phyloP scores from a whole-genome alignment of 768 basidiomycete genomes.

The Tricholoma terreum region DNA sequence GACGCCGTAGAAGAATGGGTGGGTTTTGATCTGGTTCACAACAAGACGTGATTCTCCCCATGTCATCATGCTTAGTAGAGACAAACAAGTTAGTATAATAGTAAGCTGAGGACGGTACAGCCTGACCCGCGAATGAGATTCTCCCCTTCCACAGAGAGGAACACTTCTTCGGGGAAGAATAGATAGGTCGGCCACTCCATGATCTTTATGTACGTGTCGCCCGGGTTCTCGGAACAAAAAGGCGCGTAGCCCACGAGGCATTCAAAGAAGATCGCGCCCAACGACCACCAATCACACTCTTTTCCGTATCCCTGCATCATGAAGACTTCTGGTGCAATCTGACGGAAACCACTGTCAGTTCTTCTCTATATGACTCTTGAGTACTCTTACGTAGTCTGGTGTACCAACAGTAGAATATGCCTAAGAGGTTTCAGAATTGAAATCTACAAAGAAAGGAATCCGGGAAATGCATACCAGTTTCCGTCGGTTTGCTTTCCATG shows the following conservation, averaged over 20 bases:
- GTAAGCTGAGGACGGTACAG: background rate
- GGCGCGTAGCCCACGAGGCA: slow-evolving; percentile 97
- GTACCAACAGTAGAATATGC: slow-evolving; percentile 90
- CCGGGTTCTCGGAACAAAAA: slow-evolving; percentile 95
- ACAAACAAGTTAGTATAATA: slow-evolving; percentile 8
- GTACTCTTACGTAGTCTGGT: slow-evolving; percentile 56
- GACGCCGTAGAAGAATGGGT: slow-evolving; percentile 93
- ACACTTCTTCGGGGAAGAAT: slow-evolving; percentile 92
- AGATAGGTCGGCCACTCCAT: slow-evolving; percentile 93
- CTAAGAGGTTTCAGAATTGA: slow-evolving; percentile 35
- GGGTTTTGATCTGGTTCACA: slow-evolving; percentile 85
- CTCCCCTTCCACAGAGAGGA: slow-evolving; percentile 88
- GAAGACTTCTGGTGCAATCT: slow-evolving; percentile 98
- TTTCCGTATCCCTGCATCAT: slow-evolving; percentile 96
- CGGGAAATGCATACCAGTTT: slow-evolving; percentile 63
- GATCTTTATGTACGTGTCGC: slow-evolving; percentile 98
- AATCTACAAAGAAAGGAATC: background rate
- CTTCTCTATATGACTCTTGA: background rate
- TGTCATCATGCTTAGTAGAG: slow-evolving; percentile 68
- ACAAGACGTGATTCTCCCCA: slow-evolving; percentile 73
- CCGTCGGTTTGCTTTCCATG: slow-evolving; percentile 98
- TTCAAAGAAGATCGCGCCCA: slow-evolving; percentile 99
- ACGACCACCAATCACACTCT: slow-evolving; percentile 99
- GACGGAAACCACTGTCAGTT: slow-evolving; percentile 16
- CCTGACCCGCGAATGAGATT: slow-evolving; percentile 81